Evolutionary conservation across 2,329 filamentous ascomycete species (phyloP).

Genomic region (Lasiodiplodia sp.): DNA sequence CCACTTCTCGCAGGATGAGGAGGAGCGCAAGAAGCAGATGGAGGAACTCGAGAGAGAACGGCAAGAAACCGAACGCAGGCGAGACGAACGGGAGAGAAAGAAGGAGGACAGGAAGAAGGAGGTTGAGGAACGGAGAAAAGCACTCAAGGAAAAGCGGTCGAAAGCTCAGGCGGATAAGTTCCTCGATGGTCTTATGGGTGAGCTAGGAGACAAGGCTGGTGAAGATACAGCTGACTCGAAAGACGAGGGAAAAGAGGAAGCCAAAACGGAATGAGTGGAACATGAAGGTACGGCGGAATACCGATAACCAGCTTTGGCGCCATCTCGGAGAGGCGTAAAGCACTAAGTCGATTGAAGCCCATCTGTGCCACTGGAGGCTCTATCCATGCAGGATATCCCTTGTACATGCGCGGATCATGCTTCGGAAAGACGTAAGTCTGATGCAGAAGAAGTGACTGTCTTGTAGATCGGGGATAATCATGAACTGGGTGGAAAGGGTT

Average conservation of each 20-base stretch:
- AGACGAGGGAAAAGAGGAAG: not conserved
- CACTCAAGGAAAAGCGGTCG: conserved; percentile 66
- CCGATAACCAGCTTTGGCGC: not conserved
- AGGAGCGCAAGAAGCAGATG: conserved; percentile 76
- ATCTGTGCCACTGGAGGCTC: not conserved
- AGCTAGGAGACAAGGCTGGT: conserved; percentile 35
- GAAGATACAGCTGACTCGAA: not conserved
- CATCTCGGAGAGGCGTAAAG: not conserved
- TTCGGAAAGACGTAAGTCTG: not conserved
- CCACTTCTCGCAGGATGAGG: conserved; percentile 81
- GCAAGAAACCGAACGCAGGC: conserved; percentile 70
- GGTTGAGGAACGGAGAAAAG: conserved; percentile 63
- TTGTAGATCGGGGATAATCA: not conserved
- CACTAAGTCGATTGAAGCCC: not conserved
- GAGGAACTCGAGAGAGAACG: conserved; percentile 71
- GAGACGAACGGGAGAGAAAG: conserved; percentile 63
- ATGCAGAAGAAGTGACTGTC: not conserved
- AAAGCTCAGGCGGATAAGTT: conserved; percentile 77
- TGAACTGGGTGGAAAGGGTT: no score
- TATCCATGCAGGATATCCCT: not conserved
- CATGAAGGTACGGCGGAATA: not conserved
- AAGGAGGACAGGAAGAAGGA: conserved; percentile 62
- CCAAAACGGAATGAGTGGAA: not conserved
- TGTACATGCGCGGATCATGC: not conserved
- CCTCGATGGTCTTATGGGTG: conserved; percentile 63